Percentiles rank a stretch among this genome's conserved stretches.
phyloP scores from a whole-genome alignment of 768 basidiomycete species.

The Suillus luteus region DNA sequence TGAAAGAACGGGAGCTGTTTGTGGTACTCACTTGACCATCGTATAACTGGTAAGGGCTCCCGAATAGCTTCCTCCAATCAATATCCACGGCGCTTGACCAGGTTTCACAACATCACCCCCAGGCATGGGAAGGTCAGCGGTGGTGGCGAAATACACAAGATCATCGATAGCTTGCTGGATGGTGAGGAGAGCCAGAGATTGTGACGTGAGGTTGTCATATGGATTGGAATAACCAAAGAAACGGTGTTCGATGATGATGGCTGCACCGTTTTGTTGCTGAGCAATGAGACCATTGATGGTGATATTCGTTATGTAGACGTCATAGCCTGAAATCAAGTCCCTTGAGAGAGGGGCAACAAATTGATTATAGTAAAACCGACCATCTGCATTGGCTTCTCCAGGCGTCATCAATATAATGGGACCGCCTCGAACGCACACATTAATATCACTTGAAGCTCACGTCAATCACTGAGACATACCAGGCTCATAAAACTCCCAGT shows the following conservation, averaged over 20 bases:
- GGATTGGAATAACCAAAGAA: slow-evolving; percentile 81
- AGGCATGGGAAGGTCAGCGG: slow-evolving; percentile 66
- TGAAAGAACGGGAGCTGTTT: background rate
- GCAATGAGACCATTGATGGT: slow-evolving; percentile 55
- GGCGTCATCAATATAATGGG: background rate
- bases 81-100: slow-evolving; percentile 44
- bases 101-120: slow-evolving; percentile 62
- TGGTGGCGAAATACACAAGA: slow-evolving; percentile 67
- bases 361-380: background rate
- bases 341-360: background rate
- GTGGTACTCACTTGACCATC: slow-evolving; percentile 59
- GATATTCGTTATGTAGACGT: slow-evolving; percentile 60
- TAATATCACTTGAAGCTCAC: background rate
- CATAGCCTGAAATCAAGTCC: slow-evolving; percentile 23
- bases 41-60: slow-evolving; percentile 59
- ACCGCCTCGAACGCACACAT: background rate
- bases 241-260: slow-evolving; percentile 68
- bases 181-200: slow-evolving; percentile 61
- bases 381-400: background rate
- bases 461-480: background rate
- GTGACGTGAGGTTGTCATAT: slow-evolving; percentile 53
- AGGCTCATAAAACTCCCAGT: background rate
- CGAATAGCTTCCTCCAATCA: slow-evolving; percentile 46
- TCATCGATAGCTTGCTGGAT: slow-evolving; percentile 78
- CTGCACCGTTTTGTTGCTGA: slow-evolving; percentile 46